A percentile compares a stretch with the other conserved stretches of the same genome.
phyloP scores from a whole-genome alignment of 108 stramenopile species.

The Heterococcus sp. region DNA sequence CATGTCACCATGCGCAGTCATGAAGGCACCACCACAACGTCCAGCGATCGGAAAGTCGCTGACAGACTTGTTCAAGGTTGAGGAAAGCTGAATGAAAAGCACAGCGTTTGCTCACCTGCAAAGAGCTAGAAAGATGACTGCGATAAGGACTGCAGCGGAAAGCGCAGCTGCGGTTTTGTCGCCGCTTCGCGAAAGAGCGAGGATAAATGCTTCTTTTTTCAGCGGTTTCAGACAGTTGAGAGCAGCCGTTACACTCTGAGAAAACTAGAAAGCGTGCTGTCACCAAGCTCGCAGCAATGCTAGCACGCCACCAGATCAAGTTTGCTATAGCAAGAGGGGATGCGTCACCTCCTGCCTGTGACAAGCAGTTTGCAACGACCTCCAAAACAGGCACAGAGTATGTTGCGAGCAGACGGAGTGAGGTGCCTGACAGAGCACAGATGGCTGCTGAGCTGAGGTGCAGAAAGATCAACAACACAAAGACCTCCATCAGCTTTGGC shows the following conservation, averaged over 20 bases:
- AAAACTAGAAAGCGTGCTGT: too few relatives aligned
- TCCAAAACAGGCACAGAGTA: neutral
- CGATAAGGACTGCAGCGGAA: neutral
- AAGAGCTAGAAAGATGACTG: neutral
- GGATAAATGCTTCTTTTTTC: too few relatives aligned
- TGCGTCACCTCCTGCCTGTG: neutral
- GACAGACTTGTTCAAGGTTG: too few relatives aligned
- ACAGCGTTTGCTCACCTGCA: too few relatives aligned
- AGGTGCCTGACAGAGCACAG: conserved; percentile 12
- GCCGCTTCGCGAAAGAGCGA: neutral
- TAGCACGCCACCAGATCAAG: neutral
- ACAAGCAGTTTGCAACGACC: neutral
- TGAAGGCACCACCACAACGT: too few relatives aligned
- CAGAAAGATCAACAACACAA: conserved; percentile 44
- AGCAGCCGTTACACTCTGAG: neutral
- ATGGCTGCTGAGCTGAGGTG: conserved; percentile 21
- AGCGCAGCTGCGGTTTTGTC: neutral
- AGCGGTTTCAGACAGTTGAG: too few relatives aligned
- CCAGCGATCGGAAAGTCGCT: too few relatives aligned
- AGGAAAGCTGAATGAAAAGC: too few relatives aligned
- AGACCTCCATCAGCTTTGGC: conserved; percentile 39
- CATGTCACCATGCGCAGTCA: too few relatives aligned
- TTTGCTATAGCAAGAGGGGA: neutral
- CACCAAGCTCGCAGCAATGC: too few relatives aligned
- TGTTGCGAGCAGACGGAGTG: neutral